Base-by-base conservation (phyloP, 805 yeast species). In the Saccharomycopsis sp. region DNA sequence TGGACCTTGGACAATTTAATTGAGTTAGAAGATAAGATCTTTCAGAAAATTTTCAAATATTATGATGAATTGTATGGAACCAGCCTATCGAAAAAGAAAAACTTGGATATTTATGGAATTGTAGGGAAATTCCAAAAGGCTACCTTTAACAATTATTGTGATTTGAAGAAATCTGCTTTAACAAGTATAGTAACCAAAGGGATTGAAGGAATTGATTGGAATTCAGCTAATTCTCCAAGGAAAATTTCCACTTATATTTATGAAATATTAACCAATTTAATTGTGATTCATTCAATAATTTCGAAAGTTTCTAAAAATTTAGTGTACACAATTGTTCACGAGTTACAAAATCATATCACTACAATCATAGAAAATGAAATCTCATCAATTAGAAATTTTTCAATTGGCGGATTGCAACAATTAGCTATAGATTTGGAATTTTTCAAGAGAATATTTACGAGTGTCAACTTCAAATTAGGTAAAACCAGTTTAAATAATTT, bases 341-440 rank as follows among this genome's bases (percentile, higher is more conserved):
- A 70, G 38, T 59, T 74, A 43, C 68, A 57, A 59, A 70, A 61
- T 38, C 72, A 63, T 55, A 60, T 62, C 34, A 64, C 55, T 26
- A 59, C 58, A 46, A 53, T 60, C n/a, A 58, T 65, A 49, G 35
- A 31, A 31, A 9, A 31, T 6, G 8, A 31, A 9, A 9, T 31
- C 35, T 20, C 20, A 8, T 17, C 9, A 7, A 14, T 31, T 8
- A 17, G 35, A 9, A 6, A 58, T 13, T 63, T 74, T 31, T 66
- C 74, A 0, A 58, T 66, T 4, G 70, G 66, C 24, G 79, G 79
- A 1, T 57, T 71, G 34, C 59, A 72, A 43, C 83, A 77, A 56
- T 64, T 70, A 2, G 64, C 71, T 0, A 70, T 77, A 2, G 84
- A 78, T 53, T 54, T 77, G 22, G 76, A 74, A 53, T 75, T 77